Conservation (phyloP, 805 yeast genomes). For the Yarrowia bubula region DNA sequence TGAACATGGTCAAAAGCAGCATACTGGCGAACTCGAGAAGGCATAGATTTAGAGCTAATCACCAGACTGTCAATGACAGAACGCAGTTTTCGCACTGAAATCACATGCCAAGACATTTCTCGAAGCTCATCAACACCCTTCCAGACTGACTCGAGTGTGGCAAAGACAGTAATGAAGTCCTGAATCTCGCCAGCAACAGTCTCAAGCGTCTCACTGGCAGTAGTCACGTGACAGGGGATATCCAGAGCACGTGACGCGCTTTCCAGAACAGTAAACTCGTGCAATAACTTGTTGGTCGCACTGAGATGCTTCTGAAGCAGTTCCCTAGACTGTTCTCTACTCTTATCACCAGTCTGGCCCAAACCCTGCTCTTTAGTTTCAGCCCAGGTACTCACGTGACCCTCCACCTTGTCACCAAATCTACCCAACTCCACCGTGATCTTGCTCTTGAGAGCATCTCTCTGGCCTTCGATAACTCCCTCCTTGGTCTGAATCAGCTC, state of each 20-base stretch:
- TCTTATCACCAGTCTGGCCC: conserved; percentile 43
- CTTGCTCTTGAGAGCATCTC: conserved; percentile 45
- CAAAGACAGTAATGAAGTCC: conserved; percentile 65
- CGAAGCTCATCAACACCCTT: conserved; percentile 47
- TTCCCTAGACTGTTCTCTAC: conserved; percentile 44
- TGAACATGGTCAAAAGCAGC: conserved; percentile 65
- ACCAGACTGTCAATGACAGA: conserved; percentile 52
- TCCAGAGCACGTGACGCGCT: background rate
- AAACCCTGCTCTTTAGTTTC: conserved; percentile 11
- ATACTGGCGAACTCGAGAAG: conserved; percentile 61
- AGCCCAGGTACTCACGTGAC: conserved; percentile 49
- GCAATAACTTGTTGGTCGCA: conserved; percentile 34
- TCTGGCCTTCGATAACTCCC: conserved; percentile 44
- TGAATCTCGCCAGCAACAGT: conserved; percentile 46
- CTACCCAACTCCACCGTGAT: conserved; percentile 45
- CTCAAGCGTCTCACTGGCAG: conserved; percentile 32
- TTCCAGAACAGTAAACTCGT: conserved; percentile 11
- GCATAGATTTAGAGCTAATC: conserved; percentile 49
- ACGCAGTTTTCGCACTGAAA: conserved; percentile 48
- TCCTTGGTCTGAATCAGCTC: conserved; percentile 43
- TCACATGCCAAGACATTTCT: conserved; percentile 48
- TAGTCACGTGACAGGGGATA: conserved; percentile 36
- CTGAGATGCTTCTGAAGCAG: conserved; percentile 46
- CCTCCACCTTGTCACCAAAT: conserved; percentile 39
- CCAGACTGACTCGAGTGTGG: conserved; percentile 54